Conservation (phyloP, 352 stramenopile species). For the Pythium oligandrum region DNA sequence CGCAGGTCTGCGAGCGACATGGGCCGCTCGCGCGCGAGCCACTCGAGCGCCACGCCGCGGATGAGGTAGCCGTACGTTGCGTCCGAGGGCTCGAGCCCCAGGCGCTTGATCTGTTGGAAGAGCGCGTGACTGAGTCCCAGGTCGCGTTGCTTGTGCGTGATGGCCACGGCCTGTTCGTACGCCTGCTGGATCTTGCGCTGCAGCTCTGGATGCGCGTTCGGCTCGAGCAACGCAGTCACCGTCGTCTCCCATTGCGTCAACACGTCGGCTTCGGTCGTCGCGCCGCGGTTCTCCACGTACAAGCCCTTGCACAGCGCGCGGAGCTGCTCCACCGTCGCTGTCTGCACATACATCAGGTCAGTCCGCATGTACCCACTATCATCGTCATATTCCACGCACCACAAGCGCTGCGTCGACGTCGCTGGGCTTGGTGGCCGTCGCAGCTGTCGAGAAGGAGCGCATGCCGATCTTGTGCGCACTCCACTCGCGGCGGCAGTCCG, state of each 20-base stretch:
- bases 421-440: too few species aligned
- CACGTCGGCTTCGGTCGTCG: conserved; percentile 18
- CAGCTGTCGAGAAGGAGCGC: too few species aligned
- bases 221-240: conserved; percentile 21
- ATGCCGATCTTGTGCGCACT: too few species aligned
- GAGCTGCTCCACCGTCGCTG: conserved; percentile 29
- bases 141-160: conserved; percentile 69
- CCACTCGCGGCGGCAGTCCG: too few species aligned
- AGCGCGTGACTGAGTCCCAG: conserved; percentile 40
- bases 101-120: conserved; percentile 39
- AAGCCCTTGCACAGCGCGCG: conserved; percentile 52
- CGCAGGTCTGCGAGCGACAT: conserved; percentile 33
- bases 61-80: conserved; percentile 47
- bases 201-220: conserved; percentile 11
- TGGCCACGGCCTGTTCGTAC: conserved; percentile 66
- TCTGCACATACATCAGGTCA: conserved; percentile 5
- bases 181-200: conserved; percentile 28
- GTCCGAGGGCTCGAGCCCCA: conserved; percentile 27
- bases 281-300: conserved; percentile 38
- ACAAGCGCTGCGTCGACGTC: background rate
- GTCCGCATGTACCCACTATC: background rate
- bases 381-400: too few species aligned
- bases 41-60: conserved; percentile 46
- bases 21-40: conserved; percentile 18
- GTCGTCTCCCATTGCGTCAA: conserved; percentile 31